Conservation (phyloP, 2,329 filamentous ascomycete species). For the Polychaeton citri region DNA sequence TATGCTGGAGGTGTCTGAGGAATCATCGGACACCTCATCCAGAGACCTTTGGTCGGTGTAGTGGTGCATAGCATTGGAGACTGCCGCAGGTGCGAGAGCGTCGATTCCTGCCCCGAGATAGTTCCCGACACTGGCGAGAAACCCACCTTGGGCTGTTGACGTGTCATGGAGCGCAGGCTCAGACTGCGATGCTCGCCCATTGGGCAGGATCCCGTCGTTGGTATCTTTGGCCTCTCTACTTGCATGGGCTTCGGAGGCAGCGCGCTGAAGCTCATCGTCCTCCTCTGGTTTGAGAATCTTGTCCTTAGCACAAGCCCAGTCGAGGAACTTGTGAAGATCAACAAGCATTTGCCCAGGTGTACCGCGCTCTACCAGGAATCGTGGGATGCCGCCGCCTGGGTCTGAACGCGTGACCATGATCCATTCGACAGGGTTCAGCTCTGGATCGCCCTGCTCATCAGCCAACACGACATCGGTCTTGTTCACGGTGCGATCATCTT, state of each 20-base stretch:
- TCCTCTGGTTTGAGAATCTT: slow-evolving; percentile 24
- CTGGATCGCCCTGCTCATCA: slow-evolving; percentile 29
- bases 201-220: neutral
- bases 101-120: slow-evolving; percentile 19
- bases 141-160: slow-evolving; percentile 10
- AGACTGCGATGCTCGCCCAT: slow-evolving; percentile 1
- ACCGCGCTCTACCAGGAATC: slow-evolving; percentile 82
- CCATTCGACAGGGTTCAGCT: slow-evolving; percentile 66
- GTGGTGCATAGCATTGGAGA: slow-evolving; percentile 15
- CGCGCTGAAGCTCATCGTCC: slow-evolving; percentile 16
- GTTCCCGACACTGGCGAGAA: slow-evolving; percentile 17
- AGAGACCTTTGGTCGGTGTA: slow-evolving; percentile 8
- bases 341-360: slow-evolving; percentile 68
- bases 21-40: slow-evolving; percentile 7
- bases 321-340: slow-evolving; percentile 68
- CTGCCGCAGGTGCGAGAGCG: slow-evolving; percentile 20
- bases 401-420: slow-evolving; percentile 86
- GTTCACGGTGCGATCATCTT: slow-evolving; percentile 11
- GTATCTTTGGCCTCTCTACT: neutral
- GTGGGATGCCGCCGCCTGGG: slow-evolving; percentile 74
- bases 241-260: neutral
- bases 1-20: slow-evolving; percentile 14
- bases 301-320: slow-evolving; percentile 54
- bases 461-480: neutral
- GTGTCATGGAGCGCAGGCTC: slow-evolving; percentile 1